Evolutionary conservation across 352 stramenopile genomes (phyloP).

Genomic region (Phytophthora citrophthora): DNA sequence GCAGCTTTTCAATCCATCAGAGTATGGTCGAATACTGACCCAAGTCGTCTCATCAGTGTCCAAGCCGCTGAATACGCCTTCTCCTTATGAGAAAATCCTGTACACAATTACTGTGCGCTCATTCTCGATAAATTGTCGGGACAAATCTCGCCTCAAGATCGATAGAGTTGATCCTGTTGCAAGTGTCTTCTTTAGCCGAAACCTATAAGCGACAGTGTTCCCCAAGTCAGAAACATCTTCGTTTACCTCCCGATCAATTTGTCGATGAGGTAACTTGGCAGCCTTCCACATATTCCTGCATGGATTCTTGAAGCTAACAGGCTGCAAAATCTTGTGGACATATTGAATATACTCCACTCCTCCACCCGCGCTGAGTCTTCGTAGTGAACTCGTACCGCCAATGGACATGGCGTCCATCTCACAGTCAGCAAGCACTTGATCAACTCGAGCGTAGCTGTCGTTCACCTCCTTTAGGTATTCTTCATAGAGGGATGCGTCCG

Average conservation of each 20-base stretch:
- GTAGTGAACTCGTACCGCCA: background rate
- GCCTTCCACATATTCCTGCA: conserved; percentile 16
- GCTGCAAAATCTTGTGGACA: conserved; percentile 15
- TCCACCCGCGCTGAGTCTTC: background rate
- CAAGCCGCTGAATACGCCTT: conserved; percentile 36
- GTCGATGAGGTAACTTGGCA: conserved; percentile 3
- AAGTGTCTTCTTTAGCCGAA: conserved; percentile 15
- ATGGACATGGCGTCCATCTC: background rate
- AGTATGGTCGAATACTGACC: conserved; percentile 14
- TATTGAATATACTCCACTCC: conserved; percentile 16
- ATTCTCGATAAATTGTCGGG: conserved; percentile 30
- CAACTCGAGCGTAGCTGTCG: conserved; percentile 9
- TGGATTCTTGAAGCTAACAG: conserved; percentile 25
- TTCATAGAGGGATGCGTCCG: conserved; percentile 10
- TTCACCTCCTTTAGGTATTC: conserved; percentile 19
- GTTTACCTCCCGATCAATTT: conserved; percentile 21
- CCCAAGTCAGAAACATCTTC: conserved; percentile 9
- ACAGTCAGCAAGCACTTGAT: conserved; percentile 19
- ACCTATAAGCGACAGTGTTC: conserved; percentile 43
- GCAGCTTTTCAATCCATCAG: background rate
- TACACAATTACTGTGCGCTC: conserved; percentile 54
- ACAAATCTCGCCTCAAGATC: conserved; percentile 15
- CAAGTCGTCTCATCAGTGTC: conserved; percentile 55
- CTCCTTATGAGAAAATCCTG: conserved; percentile 37
- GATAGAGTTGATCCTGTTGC: conserved; percentile 14